phyloP scores from a whole-genome alignment of 1,139 yeast species.

The Pichia sp. region DNA sequence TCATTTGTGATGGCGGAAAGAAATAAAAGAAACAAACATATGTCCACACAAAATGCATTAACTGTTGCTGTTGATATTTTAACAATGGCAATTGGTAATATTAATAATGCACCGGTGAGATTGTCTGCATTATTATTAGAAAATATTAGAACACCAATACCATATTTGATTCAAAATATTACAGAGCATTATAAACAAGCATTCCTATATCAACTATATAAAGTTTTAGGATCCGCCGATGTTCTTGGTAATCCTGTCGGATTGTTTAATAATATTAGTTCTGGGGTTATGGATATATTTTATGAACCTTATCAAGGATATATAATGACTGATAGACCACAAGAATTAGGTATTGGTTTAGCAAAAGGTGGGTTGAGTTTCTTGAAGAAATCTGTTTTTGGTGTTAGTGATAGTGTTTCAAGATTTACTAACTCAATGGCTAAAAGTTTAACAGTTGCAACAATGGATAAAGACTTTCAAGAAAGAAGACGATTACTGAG shows the following conservation, averaged over 20 bases:
- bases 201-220: constrained; percentile 85
- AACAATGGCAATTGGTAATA: constrained; percentile 96
- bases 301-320: constrained; percentile 98
- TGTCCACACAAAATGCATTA: constrained; percentile 56
- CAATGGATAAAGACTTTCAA: constrained; percentile 82
- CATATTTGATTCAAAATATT: constrained; percentile 63
- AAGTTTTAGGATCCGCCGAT: constrained; percentile 93
- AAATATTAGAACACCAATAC: constrained; percentile 81
- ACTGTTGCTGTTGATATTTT: constrained; percentile 68
- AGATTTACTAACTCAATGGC: constrained; percentile 92
- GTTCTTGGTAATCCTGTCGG: constrained; percentile 97
- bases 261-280: constrained; percentile 80
- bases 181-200: constrained; percentile 89
- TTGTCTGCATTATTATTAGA: constrained; percentile 83
- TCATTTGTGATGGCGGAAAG: constrained; percentile 91
- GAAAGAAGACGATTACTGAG: constrained; percentile 65
- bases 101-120: constrained; percentile 93
- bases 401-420: constrained; percentile 87
- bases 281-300: constrained; percentile 93
- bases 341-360: constrained; percentile 87
- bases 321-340: constrained; percentile 89
- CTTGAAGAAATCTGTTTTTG: constrained; percentile 90
- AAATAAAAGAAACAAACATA: constrained; percentile 52
- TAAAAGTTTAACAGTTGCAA: constrained; percentile 86
- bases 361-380: constrained; percentile 96